phyloP scores from a whole-genome alignment of 2,329 filamentous ascomycete genomes.

The Penicillium vulpinum region DNA sequence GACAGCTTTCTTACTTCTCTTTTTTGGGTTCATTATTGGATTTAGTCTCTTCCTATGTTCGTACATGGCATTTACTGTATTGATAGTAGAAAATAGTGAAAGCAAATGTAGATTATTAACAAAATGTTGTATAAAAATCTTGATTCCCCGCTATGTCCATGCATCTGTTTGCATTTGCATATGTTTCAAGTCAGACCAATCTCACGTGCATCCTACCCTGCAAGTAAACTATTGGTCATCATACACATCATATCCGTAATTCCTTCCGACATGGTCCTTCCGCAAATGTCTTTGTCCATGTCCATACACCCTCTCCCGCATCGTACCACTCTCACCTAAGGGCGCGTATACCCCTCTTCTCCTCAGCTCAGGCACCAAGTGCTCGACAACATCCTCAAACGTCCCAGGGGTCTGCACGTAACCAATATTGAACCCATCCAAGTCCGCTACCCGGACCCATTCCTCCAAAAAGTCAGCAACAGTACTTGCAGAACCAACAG shows the following conservation, averaged over 20 bases:
- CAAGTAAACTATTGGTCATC: background rate
- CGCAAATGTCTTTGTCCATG: background rate
- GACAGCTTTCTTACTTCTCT: too few species aligned
- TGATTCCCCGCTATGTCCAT: background rate
- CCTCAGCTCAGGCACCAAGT: conserved; percentile 26
- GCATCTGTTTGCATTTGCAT: background rate
- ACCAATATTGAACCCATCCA: conserved; percentile 31
- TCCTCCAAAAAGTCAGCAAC: conserved; percentile 32
- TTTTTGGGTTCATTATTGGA: background rate
- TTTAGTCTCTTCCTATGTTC: too few species aligned
- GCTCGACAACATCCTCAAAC: conserved; percentile 29
- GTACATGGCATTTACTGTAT: too few species aligned
- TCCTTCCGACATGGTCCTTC: background rate
- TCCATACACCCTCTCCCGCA: background rate
- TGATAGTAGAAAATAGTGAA: too few species aligned
- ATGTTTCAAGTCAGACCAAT: background rate
- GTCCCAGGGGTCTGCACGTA: conserved; percentile 23
- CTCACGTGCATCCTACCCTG: background rate
- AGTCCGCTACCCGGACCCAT: conserved; percentile 24
- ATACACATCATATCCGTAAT: conserved; percentile 1
- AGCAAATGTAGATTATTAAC: background rate
- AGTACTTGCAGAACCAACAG: conserved; percentile 10
- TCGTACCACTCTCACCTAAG: background rate
- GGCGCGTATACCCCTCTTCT: conserved; percentile 25
- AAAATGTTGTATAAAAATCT: background rate